A percentile compares a stretch with the other conserved stretches of the same genome.
Evolutionary conservation across 192 early-diverging fungal genomes (phyloP).

Genomic region (Coemansia sp.): DNA sequence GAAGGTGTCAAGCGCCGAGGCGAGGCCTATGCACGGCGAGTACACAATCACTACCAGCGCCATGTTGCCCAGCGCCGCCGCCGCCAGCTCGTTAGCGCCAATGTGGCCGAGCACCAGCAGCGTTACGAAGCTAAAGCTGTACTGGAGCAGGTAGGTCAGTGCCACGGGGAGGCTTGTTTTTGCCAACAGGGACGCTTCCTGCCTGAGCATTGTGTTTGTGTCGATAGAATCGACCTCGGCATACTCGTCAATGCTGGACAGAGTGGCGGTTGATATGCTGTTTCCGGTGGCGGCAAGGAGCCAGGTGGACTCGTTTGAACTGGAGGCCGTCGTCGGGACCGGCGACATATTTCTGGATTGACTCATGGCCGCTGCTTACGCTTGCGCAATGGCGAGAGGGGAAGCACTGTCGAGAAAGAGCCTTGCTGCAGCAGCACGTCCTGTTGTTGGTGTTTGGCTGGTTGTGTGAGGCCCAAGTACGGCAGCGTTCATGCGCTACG

Average conservation of each 20-base stretch:
- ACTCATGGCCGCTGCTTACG: background rate
- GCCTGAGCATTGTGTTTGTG: conserved; percentile 15
- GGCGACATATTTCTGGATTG: background rate
- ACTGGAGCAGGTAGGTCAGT: conserved; percentile 65
- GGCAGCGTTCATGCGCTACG: background rate
- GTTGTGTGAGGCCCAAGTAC: no score
- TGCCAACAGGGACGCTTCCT: conserved; percentile 26
- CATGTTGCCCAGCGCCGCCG: conserved; percentile 73
- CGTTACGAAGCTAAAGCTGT: conserved; percentile 66
- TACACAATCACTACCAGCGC: conserved; percentile 70
- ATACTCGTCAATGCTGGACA: conserved; percentile 7
- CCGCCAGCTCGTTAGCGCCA: conserved; percentile 69
- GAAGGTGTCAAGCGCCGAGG: conserved; percentile 76
- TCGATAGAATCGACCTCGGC: conserved; percentile 11
- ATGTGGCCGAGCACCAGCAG: conserved; percentile 68
- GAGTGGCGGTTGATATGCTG: background rate
- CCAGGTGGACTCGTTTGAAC: conserved; percentile 14
- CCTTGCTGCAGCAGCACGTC: background rate
- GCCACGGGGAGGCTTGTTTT: conserved; percentile 28
- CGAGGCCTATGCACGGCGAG: conserved; percentile 69
- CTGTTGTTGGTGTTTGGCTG: background rate
- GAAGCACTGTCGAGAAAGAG: background rate
- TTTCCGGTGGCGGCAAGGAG: conserved; percentile 5
- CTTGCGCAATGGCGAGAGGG: background rate
- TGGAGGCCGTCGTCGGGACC: background rate